phyloP scores from a whole-genome alignment of 805 yeast species.

The Ascoidea asiatica region DNA sequence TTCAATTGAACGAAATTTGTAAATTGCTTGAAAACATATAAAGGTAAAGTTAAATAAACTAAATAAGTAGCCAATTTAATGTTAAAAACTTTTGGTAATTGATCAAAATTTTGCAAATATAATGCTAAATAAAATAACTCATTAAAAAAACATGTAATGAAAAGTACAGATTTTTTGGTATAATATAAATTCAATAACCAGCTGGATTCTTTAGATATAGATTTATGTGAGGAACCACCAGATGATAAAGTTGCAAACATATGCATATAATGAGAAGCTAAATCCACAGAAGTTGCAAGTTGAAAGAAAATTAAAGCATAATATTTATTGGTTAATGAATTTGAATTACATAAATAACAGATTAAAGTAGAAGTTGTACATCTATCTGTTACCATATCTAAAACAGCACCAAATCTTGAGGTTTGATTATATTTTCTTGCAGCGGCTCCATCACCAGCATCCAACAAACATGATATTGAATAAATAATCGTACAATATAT shows the following conservation, averaged over 20 bases:
- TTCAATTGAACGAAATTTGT: slow-evolving; percentile 82
- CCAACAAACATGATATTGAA: slow-evolving; percentile 80
- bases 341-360: slow-evolving; percentile 69
- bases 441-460: slow-evolving; percentile 93
- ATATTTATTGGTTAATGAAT: slow-evolving; percentile 47
- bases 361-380: slow-evolving; percentile 92
- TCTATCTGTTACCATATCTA: slow-evolving; percentile 98
- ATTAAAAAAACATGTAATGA: slow-evolving; percentile 83
- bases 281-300: slow-evolving; percentile 65
- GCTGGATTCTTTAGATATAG: slow-evolving; percentile 56
- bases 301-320: slow-evolving; percentile 52
- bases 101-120: slow-evolving; percentile 55
- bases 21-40: slow-evolving; percentile 82
- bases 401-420: slow-evolving; percentile 86
- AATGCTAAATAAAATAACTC: slow-evolving; percentile 87
- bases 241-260: slow-evolving; percentile 86
- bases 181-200: slow-evolving; percentile 75
- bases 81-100: slow-evolving; percentile 17
- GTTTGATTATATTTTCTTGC: slow-evolving; percentile 86
- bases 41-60: slow-evolving; percentile 37
- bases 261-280: slow-evolving; percentile 95
- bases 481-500: slow-evolving; percentile 63
- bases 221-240: slow-evolving; percentile 77
- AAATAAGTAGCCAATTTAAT: slow-evolving; percentile 6
- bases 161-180: slow-evolving; percentile 71